phyloP scores from a whole-genome alignment of 352 stramenopile species.

The Aphanomyces astaci region DNA sequence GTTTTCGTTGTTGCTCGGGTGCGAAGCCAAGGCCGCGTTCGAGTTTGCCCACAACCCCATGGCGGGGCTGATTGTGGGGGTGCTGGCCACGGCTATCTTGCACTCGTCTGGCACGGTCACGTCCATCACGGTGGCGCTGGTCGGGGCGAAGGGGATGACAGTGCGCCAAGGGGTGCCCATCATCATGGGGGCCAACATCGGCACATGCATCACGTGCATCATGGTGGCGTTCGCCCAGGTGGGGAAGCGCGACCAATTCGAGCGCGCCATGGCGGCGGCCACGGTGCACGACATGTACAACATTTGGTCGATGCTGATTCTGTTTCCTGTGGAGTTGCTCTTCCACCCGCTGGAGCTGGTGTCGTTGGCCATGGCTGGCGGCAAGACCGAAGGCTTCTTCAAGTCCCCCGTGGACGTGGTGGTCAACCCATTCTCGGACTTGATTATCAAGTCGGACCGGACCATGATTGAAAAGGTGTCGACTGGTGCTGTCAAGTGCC shows the following conservation, averaged over 20 bases:
- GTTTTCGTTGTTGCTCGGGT: slow-evolving; percentile 63
- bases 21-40: slow-evolving; percentile 59
- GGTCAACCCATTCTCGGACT: too few relatives aligned
- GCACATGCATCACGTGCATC: slow-evolving; percentile 83
- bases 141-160: slow-evolving; percentile 54
- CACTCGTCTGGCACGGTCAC: slow-evolving; percentile 74
- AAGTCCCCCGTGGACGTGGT: too few relatives aligned
- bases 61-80: slow-evolving; percentile 66
- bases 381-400: too few relatives aligned
- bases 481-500: too few relatives aligned
- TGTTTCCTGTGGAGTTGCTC: slow-evolving; percentile 64
- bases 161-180: slow-evolving; percentile 85
- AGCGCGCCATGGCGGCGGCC: slow-evolving; percentile 50
- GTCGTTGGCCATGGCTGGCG: slow-evolving; percentile 35
- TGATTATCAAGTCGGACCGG: too few relatives aligned
- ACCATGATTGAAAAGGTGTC: too few relatives aligned
- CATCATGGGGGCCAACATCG: slow-evolving; percentile 90
- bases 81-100: slow-evolving; percentile 62
- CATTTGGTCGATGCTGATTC: slow-evolving; percentile 64
- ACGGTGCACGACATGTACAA: slow-evolving; percentile 82
- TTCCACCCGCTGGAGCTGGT: slow-evolving; percentile 53
- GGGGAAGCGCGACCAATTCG: slow-evolving; percentile 49
- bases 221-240: slow-evolving; percentile 87
- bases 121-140: slow-evolving; percentile 64
- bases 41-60: slow-evolving; percentile 64